phyloP scores from a whole-genome alignment of 2,329 filamentous ascomycete genomes.

The Lithohypha guttulata region DNA sequence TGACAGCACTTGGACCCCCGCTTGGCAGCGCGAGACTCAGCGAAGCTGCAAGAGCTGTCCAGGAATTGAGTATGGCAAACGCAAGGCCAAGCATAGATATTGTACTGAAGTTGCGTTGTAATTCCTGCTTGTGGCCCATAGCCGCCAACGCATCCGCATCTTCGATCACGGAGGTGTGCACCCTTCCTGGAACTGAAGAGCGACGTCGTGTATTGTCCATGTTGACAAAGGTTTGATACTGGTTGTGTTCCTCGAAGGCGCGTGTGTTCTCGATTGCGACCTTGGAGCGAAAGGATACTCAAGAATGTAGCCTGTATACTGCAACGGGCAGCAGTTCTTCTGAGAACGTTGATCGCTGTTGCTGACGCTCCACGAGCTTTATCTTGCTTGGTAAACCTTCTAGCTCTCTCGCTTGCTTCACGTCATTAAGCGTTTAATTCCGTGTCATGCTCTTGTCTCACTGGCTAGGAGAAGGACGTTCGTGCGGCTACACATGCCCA shows the following conservation, averaged over 20 bases:
- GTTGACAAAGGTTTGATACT: background rate
- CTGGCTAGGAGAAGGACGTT: background rate
- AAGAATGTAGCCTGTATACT: too few relatives aligned
- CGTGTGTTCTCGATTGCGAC: too few relatives aligned
- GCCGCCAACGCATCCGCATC: conserved; percentile 43
- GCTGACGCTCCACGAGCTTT: too few relatives aligned
- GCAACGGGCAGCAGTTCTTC: too few relatives aligned
- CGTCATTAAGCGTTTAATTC: too few relatives aligned
- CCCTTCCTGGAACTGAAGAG: conserved; percentile 6
- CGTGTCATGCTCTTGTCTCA: conserved; percentile 4
- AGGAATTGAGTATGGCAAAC: conserved; percentile 54
- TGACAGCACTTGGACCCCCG: conserved; percentile 58
- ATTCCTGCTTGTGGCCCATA: conserved; percentile 48
- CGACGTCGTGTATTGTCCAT: conserved; percentile 1
- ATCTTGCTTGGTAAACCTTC: too few relatives aligned
- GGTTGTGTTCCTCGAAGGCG: background rate
- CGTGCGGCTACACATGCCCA: background rate
- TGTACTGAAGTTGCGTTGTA: conserved; percentile 48
- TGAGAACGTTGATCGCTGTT: too few relatives aligned
- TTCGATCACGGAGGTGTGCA: conserved; percentile 20
- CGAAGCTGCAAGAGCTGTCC: conserved; percentile 51
- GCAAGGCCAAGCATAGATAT: conserved; percentile 52
- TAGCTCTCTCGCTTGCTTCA: too few relatives aligned
- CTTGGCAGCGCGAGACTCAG: conserved; percentile 54
- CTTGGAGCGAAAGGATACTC: too few relatives aligned